Percentiles rank a stretch among this genome's conserved stretches.
phyloP scores from a whole-genome alignment of 306 rosid genomes.

The Crataegus laevigata region DNA sequence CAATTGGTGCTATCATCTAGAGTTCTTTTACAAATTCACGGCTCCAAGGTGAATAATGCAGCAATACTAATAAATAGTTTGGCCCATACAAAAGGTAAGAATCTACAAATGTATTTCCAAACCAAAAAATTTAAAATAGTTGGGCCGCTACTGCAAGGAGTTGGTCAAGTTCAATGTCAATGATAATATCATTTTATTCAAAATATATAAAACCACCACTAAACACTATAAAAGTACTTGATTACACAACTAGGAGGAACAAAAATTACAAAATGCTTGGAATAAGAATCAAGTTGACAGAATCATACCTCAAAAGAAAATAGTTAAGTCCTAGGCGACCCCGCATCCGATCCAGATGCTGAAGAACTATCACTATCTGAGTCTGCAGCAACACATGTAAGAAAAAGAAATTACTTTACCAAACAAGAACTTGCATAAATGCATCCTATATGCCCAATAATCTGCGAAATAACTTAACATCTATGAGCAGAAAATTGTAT shows the following conservation, averaged over 20 bases:
- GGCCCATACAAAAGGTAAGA: neutral
- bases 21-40: neutral
- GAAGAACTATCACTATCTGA: conserved; percentile 95
- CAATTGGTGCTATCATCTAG: neutral
- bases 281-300: neutral
- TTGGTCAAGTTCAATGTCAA: neutral
- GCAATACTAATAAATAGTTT: neutral
- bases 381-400: conserved; percentile 44
- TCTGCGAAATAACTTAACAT: neutral
- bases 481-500: neutral
- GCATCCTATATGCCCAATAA: neutral
- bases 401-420: conserved; percentile 8
- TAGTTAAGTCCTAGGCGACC: conserved; percentile 58
- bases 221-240: neutral
- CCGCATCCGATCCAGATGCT: conserved; percentile 81
- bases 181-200: neutral
- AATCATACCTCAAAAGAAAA: conserved; percentile 40
- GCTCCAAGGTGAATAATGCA: neutral
- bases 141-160: neutral
- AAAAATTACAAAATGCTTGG: neutral
- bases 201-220: neutral
- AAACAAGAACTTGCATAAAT: conserved; percentile 2
- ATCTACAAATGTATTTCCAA: neutral
- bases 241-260: neutral
- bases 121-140: neutral